Percentiles rank a stretch among this genome's conserved stretches.
Conservation (phyloP, 495 filamentous ascomycete genomes). For the Parathielavia hyrcaniae region DNA sequence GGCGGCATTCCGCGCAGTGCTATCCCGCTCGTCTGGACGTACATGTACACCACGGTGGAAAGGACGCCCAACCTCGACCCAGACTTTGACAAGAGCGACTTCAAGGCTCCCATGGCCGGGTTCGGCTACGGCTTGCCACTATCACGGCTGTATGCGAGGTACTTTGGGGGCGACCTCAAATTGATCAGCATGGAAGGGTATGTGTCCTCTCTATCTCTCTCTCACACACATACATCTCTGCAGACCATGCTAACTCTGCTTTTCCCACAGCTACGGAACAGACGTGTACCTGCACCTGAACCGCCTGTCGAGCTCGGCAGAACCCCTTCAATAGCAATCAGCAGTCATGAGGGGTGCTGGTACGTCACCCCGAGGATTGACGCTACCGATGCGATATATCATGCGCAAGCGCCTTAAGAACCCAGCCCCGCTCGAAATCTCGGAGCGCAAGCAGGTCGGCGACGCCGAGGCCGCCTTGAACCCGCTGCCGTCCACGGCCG, state of each 20-base stretch:
- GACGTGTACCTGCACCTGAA: conserved; percentile 98
- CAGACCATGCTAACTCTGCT: background rate
- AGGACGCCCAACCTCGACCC: conserved; percentile 90
- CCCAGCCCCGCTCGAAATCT: conserved; percentile 52
- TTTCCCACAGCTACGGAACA: conserved; percentile 72
- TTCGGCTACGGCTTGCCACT: conserved; percentile 96
- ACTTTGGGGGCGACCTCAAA: conserved; percentile 95
- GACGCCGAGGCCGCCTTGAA: conserved; percentile 68
- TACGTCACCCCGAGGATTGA: conserved; percentile 78
- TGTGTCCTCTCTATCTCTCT: conserved; percentile 30
- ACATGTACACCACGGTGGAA: conserved; percentile 99
- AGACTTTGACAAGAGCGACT: conserved; percentile 98
- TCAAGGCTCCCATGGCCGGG: conserved; percentile 98
- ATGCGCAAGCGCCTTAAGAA: conserved; percentile 54
- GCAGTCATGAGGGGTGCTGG: conserved; percentile 76
- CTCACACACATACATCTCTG: conserved; percentile 2
- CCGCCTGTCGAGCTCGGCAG: conserved; percentile 86
- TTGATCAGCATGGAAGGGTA: conserved; percentile 99
- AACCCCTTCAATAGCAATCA: conserved; percentile 97
- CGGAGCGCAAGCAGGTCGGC: conserved; percentile 79
- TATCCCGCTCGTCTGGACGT: conserved; percentile 97
- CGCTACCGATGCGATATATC: conserved; percentile 54
- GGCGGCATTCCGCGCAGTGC: conserved; percentile 86
- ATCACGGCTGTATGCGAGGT: conserved; percentile 85
- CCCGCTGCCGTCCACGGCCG: background rate